phyloP scores from a whole-genome alignment of 2,329 filamentous ascomycete species.

The Cladorrhinum sp. region DNA sequence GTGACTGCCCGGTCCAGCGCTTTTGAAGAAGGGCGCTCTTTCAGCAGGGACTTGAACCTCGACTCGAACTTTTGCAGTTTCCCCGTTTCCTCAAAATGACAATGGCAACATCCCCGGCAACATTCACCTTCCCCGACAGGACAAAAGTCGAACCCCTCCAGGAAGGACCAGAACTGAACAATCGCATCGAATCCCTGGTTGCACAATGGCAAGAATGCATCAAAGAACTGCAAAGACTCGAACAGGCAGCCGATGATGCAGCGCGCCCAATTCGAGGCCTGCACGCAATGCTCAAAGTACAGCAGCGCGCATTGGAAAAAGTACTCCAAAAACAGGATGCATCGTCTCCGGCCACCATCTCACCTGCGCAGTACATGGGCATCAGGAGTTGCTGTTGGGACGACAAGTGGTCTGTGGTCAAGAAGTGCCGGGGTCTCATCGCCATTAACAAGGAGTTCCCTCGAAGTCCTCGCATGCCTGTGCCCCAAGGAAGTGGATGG shows the following conservation, averaged over 20 bases:
- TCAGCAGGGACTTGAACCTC: too few relatives aligned
- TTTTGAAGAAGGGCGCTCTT: too few relatives aligned
- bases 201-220: conserved; percentile 23
- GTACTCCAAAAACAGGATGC: conserved; percentile 18
- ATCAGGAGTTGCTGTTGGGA: conserved; percentile 27
- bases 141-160: not conserved
- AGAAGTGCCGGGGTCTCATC: conserved; percentile 30
- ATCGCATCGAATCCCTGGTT: conserved; percentile 22
- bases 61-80: too few relatives aligned
- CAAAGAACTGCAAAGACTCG: conserved; percentile 21
- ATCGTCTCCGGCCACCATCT: conserved; percentile 11
- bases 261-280: conserved; percentile 23
- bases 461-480: conserved; percentile 22
- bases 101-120: not conserved
- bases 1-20: too few relatives aligned
- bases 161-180: conserved; percentile 7
- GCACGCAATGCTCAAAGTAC: conserved; percentile 23
- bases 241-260: conserved; percentile 16
- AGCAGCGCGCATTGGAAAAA: conserved; percentile 26
- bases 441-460: conserved; percentile 32
- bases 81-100: not conserved
- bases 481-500: conserved; percentile 22
- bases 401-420: conserved; percentile 31
- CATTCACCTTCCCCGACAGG: not conserved
- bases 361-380: conserved; percentile 25